Evolutionary conservation across 2,329 filamentous ascomycete species (phyloP).

Genomic region (Arachnomyces sp.): DNA sequence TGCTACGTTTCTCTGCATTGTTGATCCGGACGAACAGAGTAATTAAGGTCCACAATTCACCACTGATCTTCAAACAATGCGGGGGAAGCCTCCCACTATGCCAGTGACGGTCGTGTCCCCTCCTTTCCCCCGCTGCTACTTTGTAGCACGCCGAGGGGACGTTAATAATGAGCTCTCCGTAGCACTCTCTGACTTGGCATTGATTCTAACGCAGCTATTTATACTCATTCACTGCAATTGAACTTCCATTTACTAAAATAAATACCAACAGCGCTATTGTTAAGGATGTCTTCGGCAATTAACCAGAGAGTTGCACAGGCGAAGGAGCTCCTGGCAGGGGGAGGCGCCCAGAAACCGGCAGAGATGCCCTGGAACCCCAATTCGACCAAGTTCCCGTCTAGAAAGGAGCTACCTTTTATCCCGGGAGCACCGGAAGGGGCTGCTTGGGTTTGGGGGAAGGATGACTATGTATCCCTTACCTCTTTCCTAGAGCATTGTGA

Average conservation of each 20-base stretch:
- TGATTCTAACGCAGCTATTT: no score
- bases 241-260: not conserved
- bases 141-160: no score
- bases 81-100: no score
- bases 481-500: not conserved
- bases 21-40: no score
- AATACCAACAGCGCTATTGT: slow-evolving; percentile 1
- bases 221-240: no score
- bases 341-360: slow-evolving; percentile 17
- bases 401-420: slow-evolving; percentile 45
- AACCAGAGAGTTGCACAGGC: slow-evolving; percentile 9
- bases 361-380: slow-evolving; percentile 48
- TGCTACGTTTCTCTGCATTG: no score
- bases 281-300: slow-evolving; percentile 7
- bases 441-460: slow-evolving; percentile 53
- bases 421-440: slow-evolving; percentile 46
- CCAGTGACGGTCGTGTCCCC: no score
- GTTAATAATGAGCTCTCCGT: no score
- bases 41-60: no score
- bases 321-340: slow-evolving; percentile 4
- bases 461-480: slow-evolving; percentile 37
- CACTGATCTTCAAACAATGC: no score
- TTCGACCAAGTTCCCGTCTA: slow-evolving; percentile 43
- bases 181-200: no score
- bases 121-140: no score